Evolutionary conservation across 257 asterid genomes (phyloP), one percentile per base, ranked within the genome.

Genomic region (Forsythia suspensa): DNA sequence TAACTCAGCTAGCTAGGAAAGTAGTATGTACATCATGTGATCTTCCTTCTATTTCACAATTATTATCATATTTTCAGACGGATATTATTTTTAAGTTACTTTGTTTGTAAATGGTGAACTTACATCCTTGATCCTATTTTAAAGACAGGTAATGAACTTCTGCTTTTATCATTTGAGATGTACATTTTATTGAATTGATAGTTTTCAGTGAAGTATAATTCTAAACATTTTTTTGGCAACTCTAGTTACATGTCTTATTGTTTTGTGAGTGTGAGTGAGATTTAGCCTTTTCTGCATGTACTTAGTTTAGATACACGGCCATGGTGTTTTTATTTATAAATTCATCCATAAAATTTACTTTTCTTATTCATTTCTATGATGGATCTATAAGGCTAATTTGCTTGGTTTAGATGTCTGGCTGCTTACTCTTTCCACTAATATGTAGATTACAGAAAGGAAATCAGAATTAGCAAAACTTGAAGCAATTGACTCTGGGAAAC

Each of bases 401-500:
- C 73, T 43, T 18, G 42, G 21, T 76, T 37, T 36, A 48, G 78
- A 81, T 80, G 75, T 74, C 75, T 73, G 6, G 38, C 76, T 38
- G 40, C 75, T 85, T 77, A 74, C 55, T 43, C 24, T 79, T 51
- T 79, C 70, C 72, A 57, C 29, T 80, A 38, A 61, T 38, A 8
- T 82, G 78, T 79, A 94, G 98, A 76, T 94, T 71, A 90, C 86
- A 12, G 98, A 95, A 82, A 92, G 86, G 87, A 95, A 95, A 80
- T 67, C 92, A 3, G 87, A 87, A 85, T 84, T 95, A 74, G 96
- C 97, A 70, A 90, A 83, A 77, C 94, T 92, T 68, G 99, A 95
- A 89, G 86, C 97, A 46, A 65, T 92, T 76, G 99, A 95, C 82
- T 79, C 86, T 69, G 99, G 99, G 78, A 95, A 95, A 79, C 98